A percentile compares a stretch with the other conserved stretches of the same genome.
Conservation (phyloP, 1,284 basidiomycete genomes). For the Tausonia pullulans region DNA sequence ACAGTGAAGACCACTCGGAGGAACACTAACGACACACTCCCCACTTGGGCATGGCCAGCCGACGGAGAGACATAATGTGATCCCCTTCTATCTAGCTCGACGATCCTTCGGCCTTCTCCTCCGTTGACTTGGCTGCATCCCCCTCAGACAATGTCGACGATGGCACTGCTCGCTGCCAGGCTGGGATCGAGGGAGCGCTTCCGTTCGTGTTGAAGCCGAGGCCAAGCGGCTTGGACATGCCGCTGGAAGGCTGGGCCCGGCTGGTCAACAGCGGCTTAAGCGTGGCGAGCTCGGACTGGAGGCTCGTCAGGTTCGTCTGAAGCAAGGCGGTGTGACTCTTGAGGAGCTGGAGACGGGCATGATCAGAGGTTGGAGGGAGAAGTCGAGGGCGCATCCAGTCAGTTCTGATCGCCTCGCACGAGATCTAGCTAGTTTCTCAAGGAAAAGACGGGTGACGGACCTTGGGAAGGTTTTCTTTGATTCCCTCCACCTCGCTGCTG, state of each 20-base stretch:
- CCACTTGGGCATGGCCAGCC: too few relatives aligned
- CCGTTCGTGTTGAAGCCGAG: too few relatives aligned
- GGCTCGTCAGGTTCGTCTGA: constrained; percentile 42
- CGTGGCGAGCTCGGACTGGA: constrained; percentile 91
- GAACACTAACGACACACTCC: too few relatives aligned
- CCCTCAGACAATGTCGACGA: too few relatives aligned
- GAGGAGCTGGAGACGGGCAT: constrained; percentile 55
- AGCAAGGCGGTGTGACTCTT: constrained; percentile 81
- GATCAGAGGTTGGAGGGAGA: neutral
- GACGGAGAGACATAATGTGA: too few relatives aligned
- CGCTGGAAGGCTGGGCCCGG: constrained; percentile 48
- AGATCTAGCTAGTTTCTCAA: neutral
- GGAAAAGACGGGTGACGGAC: constrained; percentile 36
- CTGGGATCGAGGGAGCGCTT: too few relatives aligned
- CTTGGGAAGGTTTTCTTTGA: constrained; percentile 84
- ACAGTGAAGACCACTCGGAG: too few relatives aligned
- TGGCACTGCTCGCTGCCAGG: too few relatives aligned
- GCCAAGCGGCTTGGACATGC: constrained; percentile 38
- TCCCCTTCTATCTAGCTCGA: too few relatives aligned
- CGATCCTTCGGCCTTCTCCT: too few relatives aligned
- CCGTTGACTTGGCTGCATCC: too few relatives aligned
- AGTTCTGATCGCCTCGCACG: neutral
- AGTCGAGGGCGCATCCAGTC: neutral
- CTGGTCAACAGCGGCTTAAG: constrained; percentile 85
- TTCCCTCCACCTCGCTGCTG: constrained; percentile 77